Evolutionary conservation across 2,329 filamentous ascomycete species (phyloP).

Genomic region (Pestalotiopsis sp.): DNA sequence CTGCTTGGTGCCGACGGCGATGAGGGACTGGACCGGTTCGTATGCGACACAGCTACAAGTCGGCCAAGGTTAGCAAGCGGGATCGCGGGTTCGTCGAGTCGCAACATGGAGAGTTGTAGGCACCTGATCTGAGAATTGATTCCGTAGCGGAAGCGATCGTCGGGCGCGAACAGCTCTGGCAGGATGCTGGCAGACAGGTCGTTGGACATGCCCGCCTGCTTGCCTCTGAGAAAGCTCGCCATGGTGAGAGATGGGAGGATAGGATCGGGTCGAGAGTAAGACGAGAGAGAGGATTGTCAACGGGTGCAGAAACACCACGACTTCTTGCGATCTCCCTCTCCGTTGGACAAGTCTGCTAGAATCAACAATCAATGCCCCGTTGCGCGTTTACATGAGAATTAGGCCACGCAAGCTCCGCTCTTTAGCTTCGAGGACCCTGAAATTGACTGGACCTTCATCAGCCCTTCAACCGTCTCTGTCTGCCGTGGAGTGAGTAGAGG

Average conservation of each 20-base stretch:
- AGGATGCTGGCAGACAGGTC: constrained; percentile 84
- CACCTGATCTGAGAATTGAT: constrained; percentile 74
- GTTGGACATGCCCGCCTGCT: constrained; percentile 89
- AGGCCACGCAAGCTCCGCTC: constrained; percentile 1
- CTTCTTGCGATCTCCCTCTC: background rate
- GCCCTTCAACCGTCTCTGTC: background rate
- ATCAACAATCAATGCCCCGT: background rate
- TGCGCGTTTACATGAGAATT: background rate
- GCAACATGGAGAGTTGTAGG: background rate
- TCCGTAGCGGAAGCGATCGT: constrained; percentile 82
- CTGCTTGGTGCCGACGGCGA: constrained; percentile 89
- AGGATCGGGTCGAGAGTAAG: background rate
- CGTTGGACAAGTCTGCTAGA: background rate
- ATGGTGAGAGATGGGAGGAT: constrained; percentile 46
- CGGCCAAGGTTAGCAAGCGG: constrained; percentile 21
- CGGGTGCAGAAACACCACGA: background rate
- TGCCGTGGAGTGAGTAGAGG: background rate
- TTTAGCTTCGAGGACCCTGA: background rate
- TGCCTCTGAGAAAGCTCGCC: constrained; percentile 86
- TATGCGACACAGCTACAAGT: constrained; percentile 80
- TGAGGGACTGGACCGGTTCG: constrained; percentile 89
- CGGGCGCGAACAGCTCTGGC: constrained; percentile 76
- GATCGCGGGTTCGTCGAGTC: background rate
- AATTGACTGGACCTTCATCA: background rate
- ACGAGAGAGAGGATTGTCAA: background rate